Percentiles rank a stretch among this genome's conserved stretches.
These are phyloP conservation scores for Strigomonas galati DNA, from an alignment of 208 protist genomes.

Conservation along the genomic window DNA sequence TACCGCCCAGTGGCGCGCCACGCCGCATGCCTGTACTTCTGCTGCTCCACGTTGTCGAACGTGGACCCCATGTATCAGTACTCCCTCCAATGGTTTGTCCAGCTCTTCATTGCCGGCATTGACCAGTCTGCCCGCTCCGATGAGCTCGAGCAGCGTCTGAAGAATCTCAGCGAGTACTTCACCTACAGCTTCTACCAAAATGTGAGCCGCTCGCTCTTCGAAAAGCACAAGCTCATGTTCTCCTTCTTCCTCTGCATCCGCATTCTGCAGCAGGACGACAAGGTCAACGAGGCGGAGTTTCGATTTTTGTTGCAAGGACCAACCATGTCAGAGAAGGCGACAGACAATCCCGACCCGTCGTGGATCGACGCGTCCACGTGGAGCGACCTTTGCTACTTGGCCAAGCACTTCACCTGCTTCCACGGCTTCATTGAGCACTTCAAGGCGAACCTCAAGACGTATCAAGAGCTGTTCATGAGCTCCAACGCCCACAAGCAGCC, in stretches of 20 bases:
- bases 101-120: slow-evolving; percentile 93
- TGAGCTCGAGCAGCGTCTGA: slow-evolving; percentile 76
- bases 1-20: slow-evolving; percentile 95
- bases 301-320: slow-evolving; percentile 92
- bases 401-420: slow-evolving; percentile 83
- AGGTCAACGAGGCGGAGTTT: slow-evolving; percentile 80
- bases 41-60: slow-evolving; percentile 93
- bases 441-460: slow-evolving; percentile 58
- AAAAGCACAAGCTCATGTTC: slow-evolving; percentile 95
- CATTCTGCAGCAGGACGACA: slow-evolving; percentile 66
- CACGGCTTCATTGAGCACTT: slow-evolving; percentile 82
- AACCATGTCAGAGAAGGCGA: slow-evolving; percentile 64
- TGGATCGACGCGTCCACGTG: slow-evolving; percentile 96
- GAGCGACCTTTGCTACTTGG: slow-evolving; percentile 90
- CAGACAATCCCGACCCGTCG: slow-evolving; percentile 75
- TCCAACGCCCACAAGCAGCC: slow-evolving; percentile 77
- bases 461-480: slow-evolving; percentile 92
- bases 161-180: slow-evolving; percentile 92
- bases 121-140: slow-evolving; percentile 81
- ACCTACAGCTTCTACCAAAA: slow-evolving; percentile 97
- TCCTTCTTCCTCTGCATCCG: slow-evolving; percentile 93
- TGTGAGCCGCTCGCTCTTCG: slow-evolving; percentile 94
- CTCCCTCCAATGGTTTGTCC: slow-evolving; percentile 97
- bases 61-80: slow-evolving; percentile 98
- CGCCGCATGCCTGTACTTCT: slow-evolving; percentile 97